Evolutionary conservation across 2,329 filamentous ascomycete genomes (phyloP), one percentile per base, ranked within the genome.

Genomic region (Sclerotinia glacialis): DNA sequence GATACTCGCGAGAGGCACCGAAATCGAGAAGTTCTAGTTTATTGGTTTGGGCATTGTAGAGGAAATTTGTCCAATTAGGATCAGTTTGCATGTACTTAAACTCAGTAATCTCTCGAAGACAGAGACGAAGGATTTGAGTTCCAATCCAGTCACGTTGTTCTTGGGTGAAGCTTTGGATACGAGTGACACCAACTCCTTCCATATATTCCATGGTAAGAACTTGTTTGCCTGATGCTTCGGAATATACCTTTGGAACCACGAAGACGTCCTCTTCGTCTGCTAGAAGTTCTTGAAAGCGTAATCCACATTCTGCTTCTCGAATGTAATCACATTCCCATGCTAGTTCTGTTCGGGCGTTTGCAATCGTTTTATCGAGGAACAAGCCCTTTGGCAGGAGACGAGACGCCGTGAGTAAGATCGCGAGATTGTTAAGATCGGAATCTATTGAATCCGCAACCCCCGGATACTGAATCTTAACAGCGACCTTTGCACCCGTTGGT

Each of bases 61-160:
- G 83, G 78, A 99, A 99, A 79, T 99, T 99, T 44, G 94, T 98
- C 95, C 95, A 99, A 82, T 99, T 99, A 50, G 95, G 95, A 76
- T 99, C 95, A 6, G 95, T 99, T 80, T 99, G 95, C 95, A 99
- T 99, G 81, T 96, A 98, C 68, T 84, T 88, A 85, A 97, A 98
- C 78, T 97, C 92, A 70, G 89, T 89, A 72, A 98, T 94, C 79
- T 98, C 95, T 67, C 93, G 89, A 49, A 98, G 84, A 76, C 93
- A 98, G 14, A 99, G 87, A 5, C 93, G 90, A 63, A 98, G 85
- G 71, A 98, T 91, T 74, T 98, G 91, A 0, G 92, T 95, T 64
- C 95, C 95, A 74, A 99, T 96, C 92, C 93, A 97, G 80, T 99
- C 93, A 68, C 89, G 88, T 78, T 98, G 92, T 61, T 86, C 83